phyloP scores from a whole-genome alignment of 441 rosid species.

The Breynia disticha region DNA sequence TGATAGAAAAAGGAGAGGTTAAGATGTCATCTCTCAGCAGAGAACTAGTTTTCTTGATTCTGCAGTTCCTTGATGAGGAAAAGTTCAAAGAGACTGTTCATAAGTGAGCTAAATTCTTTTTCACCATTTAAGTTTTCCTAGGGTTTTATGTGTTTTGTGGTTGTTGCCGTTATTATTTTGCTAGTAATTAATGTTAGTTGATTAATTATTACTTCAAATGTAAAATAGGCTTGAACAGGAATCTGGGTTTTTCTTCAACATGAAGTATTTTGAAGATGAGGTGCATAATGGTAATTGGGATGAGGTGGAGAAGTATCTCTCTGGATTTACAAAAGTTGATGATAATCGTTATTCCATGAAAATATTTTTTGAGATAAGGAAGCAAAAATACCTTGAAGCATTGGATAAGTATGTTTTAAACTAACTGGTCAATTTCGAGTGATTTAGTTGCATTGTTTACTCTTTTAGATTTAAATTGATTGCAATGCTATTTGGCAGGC shows the following conservation, averaged over 20 bases:
- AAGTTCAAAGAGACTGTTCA: conserved; percentile 40
- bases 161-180: conserved; percentile 11
- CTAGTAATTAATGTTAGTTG: conserved; percentile 11
- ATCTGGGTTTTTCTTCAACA: conserved; percentile 37
- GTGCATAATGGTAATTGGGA: conserved; percentile 40
- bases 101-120: conserved; percentile 25
- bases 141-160: too few species aligned
- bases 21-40: conserved; percentile 34
- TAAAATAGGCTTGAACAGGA: conserved; percentile 43
- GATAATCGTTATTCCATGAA: conserved; percentile 43
- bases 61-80: conserved; percentile 51
- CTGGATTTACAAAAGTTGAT: conserved; percentile 33
- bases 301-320: conserved; percentile 46
- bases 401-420: conserved; percentile 33
- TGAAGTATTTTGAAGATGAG: conserved; percentile 39
- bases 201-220: conserved; percentile 14
- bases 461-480: too few species aligned
- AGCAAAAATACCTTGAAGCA: conserved; percentile 52
- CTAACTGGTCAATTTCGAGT: neutral
- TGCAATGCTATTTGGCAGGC: conserved; percentile 26
- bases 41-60: conserved; percentile 42
- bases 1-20: conserved; percentile 27
- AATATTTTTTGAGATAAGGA: conserved; percentile 49
- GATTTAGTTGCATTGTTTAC: too few species aligned
- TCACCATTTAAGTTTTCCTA: conserved; percentile 6